Evolutionary conservation across 2,329 filamentous ascomycete genomes (phyloP).

Genomic region (Orbilia quercus): DNA sequence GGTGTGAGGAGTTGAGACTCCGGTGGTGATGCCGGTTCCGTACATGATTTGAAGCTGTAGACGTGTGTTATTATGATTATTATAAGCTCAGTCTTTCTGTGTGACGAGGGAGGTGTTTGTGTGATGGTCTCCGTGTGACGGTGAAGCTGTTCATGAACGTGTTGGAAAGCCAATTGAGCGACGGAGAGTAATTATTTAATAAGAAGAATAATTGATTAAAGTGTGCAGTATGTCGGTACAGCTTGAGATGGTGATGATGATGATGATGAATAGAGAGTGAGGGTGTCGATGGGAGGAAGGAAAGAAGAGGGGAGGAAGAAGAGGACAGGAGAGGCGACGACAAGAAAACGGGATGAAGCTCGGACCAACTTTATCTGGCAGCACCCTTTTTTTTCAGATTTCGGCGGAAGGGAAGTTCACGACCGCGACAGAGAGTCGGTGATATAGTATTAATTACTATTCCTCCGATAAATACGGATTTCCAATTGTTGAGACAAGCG

Average conservation of each 20-base stretch:
- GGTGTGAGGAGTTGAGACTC: slow-evolving; percentile 94
- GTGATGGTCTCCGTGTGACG: background rate
- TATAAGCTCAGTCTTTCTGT: background rate
- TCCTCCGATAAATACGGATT: too few species aligned
- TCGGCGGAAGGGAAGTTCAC: too few species aligned
- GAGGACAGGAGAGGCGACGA: slow-evolving; percentile 62
- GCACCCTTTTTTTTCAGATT: too few species aligned
- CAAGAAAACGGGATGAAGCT: slow-evolving; percentile 44
- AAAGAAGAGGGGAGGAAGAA: background rate
- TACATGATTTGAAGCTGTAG: slow-evolving; percentile 73
- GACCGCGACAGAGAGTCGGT: too few species aligned
- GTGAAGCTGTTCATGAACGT: background rate
- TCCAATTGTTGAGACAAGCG: too few species aligned
- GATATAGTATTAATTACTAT: too few species aligned
- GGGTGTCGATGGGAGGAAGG: slow-evolving; percentile 11
- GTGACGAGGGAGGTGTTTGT: too few species aligned
- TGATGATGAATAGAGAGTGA: background rate
- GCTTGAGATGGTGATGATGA: background rate
- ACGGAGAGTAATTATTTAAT: too few species aligned
- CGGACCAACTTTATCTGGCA: too few species aligned
- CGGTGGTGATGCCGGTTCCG: slow-evolving; percentile 85
- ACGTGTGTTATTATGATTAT: background rate
- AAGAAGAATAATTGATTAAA: too few species aligned
- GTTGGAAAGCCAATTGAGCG: slow-evolving; percentile 3
- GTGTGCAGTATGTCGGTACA: too few species aligned